phyloP scores from a whole-genome alignment of 2,329 filamentous ascomycete species.

The Bipolaris victoriae region DNA sequence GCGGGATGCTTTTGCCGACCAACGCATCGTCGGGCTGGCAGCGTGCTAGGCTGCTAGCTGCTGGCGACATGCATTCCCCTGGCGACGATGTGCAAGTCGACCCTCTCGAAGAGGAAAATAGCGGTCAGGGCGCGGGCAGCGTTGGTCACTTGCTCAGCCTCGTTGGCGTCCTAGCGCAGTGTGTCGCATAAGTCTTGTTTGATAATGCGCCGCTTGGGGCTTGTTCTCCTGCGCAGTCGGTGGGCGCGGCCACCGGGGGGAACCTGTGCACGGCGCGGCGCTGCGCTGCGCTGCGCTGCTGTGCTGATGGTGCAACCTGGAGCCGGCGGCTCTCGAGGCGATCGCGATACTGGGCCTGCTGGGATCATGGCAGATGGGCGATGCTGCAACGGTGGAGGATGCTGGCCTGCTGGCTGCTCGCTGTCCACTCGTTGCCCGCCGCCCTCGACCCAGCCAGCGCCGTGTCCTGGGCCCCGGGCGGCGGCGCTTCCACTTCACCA shows the following conservation, averaged over 20 bases:
- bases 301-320: too few relatives aligned
- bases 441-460: background rate
- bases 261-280: background rate
- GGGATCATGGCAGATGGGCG: too few relatives aligned
- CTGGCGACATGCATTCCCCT: constrained; percentile 31
- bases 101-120: constrained; percentile 17
- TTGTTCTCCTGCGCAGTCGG: background rate
- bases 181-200: constrained; percentile 36
- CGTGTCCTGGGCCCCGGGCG: constrained; percentile 2
- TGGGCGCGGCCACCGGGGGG: background rate
- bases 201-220: constrained; percentile 28
- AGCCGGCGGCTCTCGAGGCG: too few relatives aligned
- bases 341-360: background rate
- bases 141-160: constrained; percentile 32
- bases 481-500: background rate
- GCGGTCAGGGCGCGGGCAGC: constrained; percentile 31
- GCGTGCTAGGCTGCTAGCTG: constrained; percentile 12
- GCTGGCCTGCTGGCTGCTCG: constrained; percentile 6
- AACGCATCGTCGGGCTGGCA: constrained; percentile 17
- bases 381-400: background rate
- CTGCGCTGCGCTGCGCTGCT: too few relatives aligned
- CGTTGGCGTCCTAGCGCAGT: constrained; percentile 33
- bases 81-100: constrained; percentile 22
- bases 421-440: background rate
- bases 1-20: constrained; percentile 28